A percentile compares a stretch with the other conserved stretches of the same genome.
Conservation (phyloP, 768 basidiomycete species). For the Boletus speciosus region DNA sequence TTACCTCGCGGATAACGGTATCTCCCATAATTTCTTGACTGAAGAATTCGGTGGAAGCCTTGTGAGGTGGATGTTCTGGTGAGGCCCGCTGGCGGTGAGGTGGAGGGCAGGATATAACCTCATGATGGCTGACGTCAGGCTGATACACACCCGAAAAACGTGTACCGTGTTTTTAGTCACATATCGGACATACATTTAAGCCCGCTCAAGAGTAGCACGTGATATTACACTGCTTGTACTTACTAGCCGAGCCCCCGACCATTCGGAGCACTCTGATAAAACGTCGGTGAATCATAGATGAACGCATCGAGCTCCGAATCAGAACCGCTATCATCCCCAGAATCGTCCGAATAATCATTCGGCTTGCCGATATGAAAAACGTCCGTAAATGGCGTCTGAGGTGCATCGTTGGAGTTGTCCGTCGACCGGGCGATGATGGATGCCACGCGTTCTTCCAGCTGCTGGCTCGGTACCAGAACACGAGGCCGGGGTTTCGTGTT, state of each 20-base stretch:
- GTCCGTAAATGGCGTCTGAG: slow-evolving; percentile 78
- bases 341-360: slow-evolving; percentile 40
- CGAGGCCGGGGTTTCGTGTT: slow-evolving; percentile 34
- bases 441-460: slow-evolving; percentile 73
- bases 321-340: slow-evolving; percentile 42
- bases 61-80: slow-evolving; percentile 16
- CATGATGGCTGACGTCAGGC: slow-evolving; percentile 19
- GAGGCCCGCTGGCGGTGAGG: slow-evolving; percentile 11
- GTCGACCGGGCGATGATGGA: slow-evolving; percentile 83
- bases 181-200: slow-evolving; percentile 2
- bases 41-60: slow-evolving; percentile 3
- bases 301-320: slow-evolving; percentile 51
- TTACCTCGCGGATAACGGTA: slow-evolving; percentile 44
- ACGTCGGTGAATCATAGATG: slow-evolving; percentile 53
- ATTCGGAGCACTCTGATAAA: slow-evolving; percentile 46
- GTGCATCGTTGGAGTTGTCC: slow-evolving; percentile 47
- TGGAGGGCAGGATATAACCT: slow-evolving; percentile 5
- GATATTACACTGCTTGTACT: slow-evolving; percentile 1
- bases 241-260: slow-evolving; percentile 27
- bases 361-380: slow-evolving; percentile 58
- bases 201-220: not conserved
- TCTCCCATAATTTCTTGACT: slow-evolving; percentile 29
- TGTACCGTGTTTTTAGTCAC: not conserved
- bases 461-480: slow-evolving; percentile 49
- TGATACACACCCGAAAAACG: slow-evolving; percentile 13